Percentiles rank a stretch among this genome's conserved stretches.
These are phyloP conservation scores for Chaetomiaceae sp. DNA, from an alignment of 2,329 filamentous ascomycete species.

Conservation along the genomic window DNA sequence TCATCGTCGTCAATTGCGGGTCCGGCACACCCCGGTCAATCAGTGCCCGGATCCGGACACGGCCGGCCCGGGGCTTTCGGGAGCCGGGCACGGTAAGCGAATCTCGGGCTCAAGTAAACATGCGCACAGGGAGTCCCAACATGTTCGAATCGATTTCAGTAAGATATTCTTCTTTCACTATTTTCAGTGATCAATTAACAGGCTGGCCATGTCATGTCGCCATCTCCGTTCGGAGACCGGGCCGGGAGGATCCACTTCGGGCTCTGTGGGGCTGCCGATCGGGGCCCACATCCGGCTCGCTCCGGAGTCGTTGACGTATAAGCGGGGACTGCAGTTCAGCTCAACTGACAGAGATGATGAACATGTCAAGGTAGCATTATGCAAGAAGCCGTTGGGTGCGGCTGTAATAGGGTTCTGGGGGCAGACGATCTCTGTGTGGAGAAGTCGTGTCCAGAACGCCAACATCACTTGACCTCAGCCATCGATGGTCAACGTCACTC, in stretches of 20 bases:
- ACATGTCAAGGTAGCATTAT: no score
- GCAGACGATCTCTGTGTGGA: no score
- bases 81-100: background rate
- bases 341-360: no score
- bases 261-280: slow-evolving; percentile 1
- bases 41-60: background rate
- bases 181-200: background rate
- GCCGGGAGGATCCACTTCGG: background rate
- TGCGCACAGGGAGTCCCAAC: no score
- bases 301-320: slow-evolving; percentile 7
- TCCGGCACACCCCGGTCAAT: background rate
- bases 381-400: no score
- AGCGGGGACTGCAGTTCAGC: no score
- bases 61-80: background rate
- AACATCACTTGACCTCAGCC: no score
- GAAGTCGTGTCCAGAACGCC: no score
- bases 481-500: no score
- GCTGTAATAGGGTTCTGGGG: no score
- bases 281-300: background rate
- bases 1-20: slow-evolving; percentile 10
- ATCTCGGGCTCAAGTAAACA: no score
- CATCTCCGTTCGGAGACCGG: background rate
- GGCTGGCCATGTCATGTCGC: background rate
- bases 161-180: background rate
- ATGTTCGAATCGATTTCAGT: background rate